Evolutionary conservation across 2,329 filamentous ascomycete genomes (phyloP).

Genomic region (Calonectria montana): DNA sequence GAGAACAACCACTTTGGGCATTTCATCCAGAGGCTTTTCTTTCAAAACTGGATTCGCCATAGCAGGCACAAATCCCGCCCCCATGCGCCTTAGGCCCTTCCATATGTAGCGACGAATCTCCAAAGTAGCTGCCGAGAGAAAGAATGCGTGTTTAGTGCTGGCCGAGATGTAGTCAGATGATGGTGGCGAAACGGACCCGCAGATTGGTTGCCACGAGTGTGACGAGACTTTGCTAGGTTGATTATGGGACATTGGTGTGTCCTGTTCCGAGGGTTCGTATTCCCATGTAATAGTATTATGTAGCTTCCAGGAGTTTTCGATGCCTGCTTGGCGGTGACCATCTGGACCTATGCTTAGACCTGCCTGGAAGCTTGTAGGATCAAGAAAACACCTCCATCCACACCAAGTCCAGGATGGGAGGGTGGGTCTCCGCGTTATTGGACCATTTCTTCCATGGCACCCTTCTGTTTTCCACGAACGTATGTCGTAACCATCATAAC

Average conservation of each 20-base stretch:
- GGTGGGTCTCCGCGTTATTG: neutral
- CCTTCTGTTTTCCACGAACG: neutral
- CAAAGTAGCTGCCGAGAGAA: neutral
- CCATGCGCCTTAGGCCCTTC: no score
- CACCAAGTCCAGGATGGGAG: neutral
- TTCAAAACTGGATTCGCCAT: neutral
- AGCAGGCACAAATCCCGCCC: neutral
- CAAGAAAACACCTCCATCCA: neutral
- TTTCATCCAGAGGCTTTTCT: neutral
- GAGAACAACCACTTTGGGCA: neutral
- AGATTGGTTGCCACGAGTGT: neutral
- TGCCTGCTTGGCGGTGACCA: neutral
- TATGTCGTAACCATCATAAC: neutral
- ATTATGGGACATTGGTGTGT: neutral
- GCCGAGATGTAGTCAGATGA: neutral
- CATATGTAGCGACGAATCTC: neutral
- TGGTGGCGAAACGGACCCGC: neutral
- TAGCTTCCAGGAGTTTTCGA: neutral
- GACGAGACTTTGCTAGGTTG: neutral
- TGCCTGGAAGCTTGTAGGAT: neutral
- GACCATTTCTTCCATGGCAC: neutral
- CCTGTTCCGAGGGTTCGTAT: neutral
- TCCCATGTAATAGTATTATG: neutral
- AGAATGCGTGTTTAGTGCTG: neutral
- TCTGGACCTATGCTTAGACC: neutral